Evolutionary conservation across 2,329 filamentous ascomycete species (phyloP), one percentile per base, ranked within the genome.

Genomic region (Aspergillus ibericus): DNA sequence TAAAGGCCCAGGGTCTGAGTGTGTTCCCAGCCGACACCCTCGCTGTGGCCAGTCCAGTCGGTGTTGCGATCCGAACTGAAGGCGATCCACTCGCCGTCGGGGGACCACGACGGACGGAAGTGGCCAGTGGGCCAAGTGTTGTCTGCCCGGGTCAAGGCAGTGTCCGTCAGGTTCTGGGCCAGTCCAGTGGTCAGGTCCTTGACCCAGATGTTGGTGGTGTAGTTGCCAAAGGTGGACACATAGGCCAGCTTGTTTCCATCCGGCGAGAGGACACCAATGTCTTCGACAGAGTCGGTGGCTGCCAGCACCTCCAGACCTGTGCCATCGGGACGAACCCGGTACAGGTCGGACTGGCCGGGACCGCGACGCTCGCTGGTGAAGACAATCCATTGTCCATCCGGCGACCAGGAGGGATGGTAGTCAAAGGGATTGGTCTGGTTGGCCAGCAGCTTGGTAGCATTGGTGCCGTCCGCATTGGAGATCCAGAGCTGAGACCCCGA

Each of bases 31-130:
- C 77, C 66, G 5, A 76, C 72, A 53, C 68, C 59, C 60, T 59
- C 71, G 12, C 74, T 71, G 56, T 80, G 77, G 0, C 78, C 77
- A 3, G 68, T 70, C 77, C 77, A 80, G 15, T 67, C 65, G 1
- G 77, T 78, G 53, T 79, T 78, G 27, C 73, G 71, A 49, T 80
- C 76, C 2, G 77, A 80, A 12, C 70, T 69, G 55, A 80, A 79
- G 2, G 69, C 72, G 53, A 79, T 66, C 74, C 74, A 78, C 55
- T 77, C 56, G 18, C 78, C 76, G 40, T 78, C 70, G 0, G 78
- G 76, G 0, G 75, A 78, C 76, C 76, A 79, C 5, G 64, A 61
- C 0, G 78, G 77, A 2, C 72, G 69, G 60, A 77, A 79, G 60
- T 75, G 68, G 5, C 77, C 73, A 35, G 73, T 68, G 15, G 75